A percentile compares a stretch with the other conserved stretches of the same genome.
Conservation (phyloP, 2,329 filamentous ascomycete genomes). For the Westerdykella aurantiaca region DNA sequence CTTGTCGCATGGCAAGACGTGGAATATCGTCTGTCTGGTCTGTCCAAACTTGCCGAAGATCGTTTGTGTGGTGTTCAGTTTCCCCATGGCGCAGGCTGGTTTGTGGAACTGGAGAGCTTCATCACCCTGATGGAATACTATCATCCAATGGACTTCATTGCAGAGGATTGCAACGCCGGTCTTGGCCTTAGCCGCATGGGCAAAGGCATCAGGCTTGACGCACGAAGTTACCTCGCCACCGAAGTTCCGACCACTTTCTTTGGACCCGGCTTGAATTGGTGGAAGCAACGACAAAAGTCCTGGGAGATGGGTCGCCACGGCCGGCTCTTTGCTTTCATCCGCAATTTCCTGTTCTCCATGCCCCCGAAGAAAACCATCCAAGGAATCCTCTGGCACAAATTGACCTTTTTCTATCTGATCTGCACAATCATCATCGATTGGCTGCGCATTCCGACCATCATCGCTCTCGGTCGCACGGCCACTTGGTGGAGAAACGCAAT, state of each 20-base stretch:
- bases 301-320: slow-evolving; percentile 18
- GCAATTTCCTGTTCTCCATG: slow-evolving; percentile 10
- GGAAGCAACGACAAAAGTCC: slow-evolving; percentile 10
- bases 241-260: slow-evolving; percentile 15
- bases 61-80: slow-evolving; percentile 13
- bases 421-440: slow-evolving; percentile 13
- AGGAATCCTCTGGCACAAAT: slow-evolving; percentile 14
- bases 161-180: slow-evolving; percentile 13
- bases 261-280: slow-evolving; percentile 15
- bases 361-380: slow-evolving; percentile 7
- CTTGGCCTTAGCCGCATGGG: slow-evolving; percentile 12
- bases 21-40: slow-evolving; percentile 11
- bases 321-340: slow-evolving; percentile 11
- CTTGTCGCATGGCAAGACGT: slow-evolving; percentile 16
- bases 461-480: slow-evolving; percentile 9
- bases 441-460: slow-evolving; percentile 12
- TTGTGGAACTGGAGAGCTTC: slow-evolving; percentile 12
- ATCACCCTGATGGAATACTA: slow-evolving; percentile 13
- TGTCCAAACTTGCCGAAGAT: slow-evolving; percentile 11
- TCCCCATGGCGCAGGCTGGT: slow-evolving; percentile 16
- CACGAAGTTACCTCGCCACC: slow-evolving; percentile 11
- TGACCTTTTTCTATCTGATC: slow-evolving; percentile 13
- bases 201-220: slow-evolving; percentile 14
- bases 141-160: slow-evolving; percentile 17
- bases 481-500: slow-evolving; percentile 9